Base-by-base conservation (phyloP, 352 stramenopile species). In the Phytophthora sp. region DNA sequence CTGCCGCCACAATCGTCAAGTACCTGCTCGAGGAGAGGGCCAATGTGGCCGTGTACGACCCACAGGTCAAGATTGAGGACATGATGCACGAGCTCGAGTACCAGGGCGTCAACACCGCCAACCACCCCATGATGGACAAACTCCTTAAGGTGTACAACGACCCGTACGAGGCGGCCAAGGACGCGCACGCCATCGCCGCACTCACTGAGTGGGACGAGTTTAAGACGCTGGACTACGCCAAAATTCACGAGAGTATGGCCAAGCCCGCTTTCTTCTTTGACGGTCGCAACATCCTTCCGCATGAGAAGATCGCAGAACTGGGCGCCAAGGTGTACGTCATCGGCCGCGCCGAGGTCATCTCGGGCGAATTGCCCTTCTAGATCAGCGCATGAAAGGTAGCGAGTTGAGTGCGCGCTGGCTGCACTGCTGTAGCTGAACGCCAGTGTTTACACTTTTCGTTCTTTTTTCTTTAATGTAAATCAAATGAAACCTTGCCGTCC, bases 221-320 rank as follows among this genome's bases (percentile, higher is more conserved):
- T 85, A 99, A 98, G 84, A 89, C 84, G 11, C 89, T 98, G 33
- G 97, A 99, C 79, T 99, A 98, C 81, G 72, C 96, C 49, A 82
- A 80, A 23, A 98, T 99, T 69, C 99, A 98, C 72, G 77, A 92
- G 9, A 69, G 61, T 42, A 99, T 99, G 98, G 78, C 88, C 49
- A 99, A 99, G 82, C 98, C 98, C 9, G 98, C 98, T 21, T 99
- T 99, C 84, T 80, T 99, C 54, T 99, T 99, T 70, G 98, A 99
- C 82, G 98, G 98, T 29, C 91, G 98, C 49, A 99, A 99, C 74
- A 91, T 99, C 58, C 76, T 99, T 35, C 93, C 98, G 46, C 95
- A 98, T 78, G 80, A 92, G 12, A 84, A 84, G 59, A 89, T 99
- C 57, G 83, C 93, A 36, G 74, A 96, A 13, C 96, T 99, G 64